These are phyloP conservation scores for Metschnikowia arizonensis DNA, from an alignment of 805 yeast species.

Conservation along the genomic window DNA sequence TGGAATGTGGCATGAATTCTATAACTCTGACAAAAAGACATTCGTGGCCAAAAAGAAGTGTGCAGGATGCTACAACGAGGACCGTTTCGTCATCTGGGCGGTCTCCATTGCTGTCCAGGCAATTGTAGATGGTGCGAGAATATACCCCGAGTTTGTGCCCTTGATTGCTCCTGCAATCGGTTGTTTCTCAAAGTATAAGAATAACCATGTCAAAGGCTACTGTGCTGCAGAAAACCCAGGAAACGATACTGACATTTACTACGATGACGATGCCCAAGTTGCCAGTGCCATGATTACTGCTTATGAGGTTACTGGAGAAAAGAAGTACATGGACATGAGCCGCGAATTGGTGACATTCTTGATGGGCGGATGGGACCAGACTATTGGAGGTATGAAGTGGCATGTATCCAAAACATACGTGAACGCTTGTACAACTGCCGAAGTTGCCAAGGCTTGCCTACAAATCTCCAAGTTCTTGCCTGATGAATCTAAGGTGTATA, in stretches of 20 bases:
- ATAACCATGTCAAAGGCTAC: constrained; percentile 49
- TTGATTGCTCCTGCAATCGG: constrained; percentile 50
- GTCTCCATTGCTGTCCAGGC: constrained; percentile 64
- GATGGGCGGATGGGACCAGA: constrained; percentile 59
- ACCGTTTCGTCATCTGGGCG: constrained; percentile 64
- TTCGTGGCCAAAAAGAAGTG: constrained; percentile 35
- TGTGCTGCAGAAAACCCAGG: constrained; percentile 61
- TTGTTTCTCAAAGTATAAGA: constrained; percentile 49
- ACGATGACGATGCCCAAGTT: constrained; percentile 74
- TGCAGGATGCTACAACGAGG: constrained; percentile 46
- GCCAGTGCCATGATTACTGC: constrained; percentile 62
- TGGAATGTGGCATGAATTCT: constrained; percentile 40
- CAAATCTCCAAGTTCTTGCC: constrained; percentile 53
- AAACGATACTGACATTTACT: constrained; percentile 61
- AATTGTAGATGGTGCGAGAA: constrained; percentile 58
- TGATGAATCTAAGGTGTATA: constrained; percentile 41
- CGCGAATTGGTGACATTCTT: constrained; percentile 56
- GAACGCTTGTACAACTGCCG: constrained; percentile 65
- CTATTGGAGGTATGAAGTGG: constrained; percentile 66
- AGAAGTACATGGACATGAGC: constrained; percentile 49
- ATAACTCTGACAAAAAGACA: constrained; percentile 33
- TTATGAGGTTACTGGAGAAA: constrained; percentile 61
- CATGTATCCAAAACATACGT: constrained; percentile 56
- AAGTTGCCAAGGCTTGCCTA: constrained; percentile 59
- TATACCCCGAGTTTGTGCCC: constrained; percentile 49